A percentile compares a stretch with the other conserved stretches of the same genome.
Evolutionary conservation across 768 basidiomycete genomes (phyloP).

Genomic region (Multifurca ochricompacta): DNA sequence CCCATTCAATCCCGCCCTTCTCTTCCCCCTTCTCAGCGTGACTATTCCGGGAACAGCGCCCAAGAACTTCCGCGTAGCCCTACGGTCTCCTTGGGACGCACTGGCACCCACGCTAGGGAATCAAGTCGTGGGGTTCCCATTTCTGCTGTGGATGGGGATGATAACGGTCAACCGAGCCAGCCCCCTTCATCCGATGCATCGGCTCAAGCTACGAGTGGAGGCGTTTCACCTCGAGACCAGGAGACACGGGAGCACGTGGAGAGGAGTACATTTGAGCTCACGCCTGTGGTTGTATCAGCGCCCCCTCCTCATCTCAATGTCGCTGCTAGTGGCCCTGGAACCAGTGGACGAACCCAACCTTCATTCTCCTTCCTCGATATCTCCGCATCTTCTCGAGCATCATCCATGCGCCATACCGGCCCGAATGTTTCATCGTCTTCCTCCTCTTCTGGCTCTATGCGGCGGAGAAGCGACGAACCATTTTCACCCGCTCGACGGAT

Average conservation of each 20-base stretch:
- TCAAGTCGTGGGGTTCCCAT: conserved; percentile 17
- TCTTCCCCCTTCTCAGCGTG: conserved; percentile 10
- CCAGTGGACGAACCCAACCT: conserved; percentile 3
- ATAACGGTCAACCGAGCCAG: background rate
- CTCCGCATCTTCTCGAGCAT: conserved; percentile 14
- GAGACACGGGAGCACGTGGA: background rate
- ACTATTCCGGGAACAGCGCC: conserved; percentile 17
- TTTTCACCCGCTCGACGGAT: conserved; percentile 5
- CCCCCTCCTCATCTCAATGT: background rate
- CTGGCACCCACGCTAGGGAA: conserved; percentile 15
- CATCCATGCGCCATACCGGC: background rate
- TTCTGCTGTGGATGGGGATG: conserved; percentile 1
- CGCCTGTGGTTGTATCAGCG: background rate
- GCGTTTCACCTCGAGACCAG: background rate
- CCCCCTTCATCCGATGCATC: conserved; percentile 6
- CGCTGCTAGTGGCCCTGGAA: background rate
- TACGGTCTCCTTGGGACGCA: conserved; percentile 16
- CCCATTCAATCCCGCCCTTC: conserved; percentile 19
- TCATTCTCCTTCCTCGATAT: conserved; percentile 21
- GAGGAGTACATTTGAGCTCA: background rate
- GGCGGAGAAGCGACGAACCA: conserved; percentile 2
- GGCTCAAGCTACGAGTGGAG: background rate
- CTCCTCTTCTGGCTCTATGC: conserved; percentile 9
- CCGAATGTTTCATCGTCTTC: conserved; percentile 3
- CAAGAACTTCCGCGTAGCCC: conserved; percentile 22